Percentiles rank a stretch among this genome's conserved stretches.
Evolutionary conservation across 371 early-diverging fungal genomes (phyloP).

Genomic region (Apophysomyces variabilis): DNA sequence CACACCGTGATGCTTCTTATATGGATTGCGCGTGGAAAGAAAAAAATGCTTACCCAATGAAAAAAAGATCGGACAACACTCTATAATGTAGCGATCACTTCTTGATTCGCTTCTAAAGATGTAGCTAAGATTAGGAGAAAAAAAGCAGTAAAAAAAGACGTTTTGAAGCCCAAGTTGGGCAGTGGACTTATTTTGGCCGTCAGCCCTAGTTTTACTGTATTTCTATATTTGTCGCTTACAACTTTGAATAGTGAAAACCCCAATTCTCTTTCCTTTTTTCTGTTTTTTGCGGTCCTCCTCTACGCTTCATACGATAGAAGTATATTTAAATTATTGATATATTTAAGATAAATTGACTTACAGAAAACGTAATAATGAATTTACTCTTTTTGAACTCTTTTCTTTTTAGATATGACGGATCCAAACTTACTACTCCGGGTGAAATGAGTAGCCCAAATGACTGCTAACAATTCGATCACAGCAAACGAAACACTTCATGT

Average conservation of each 20-base stretch:
- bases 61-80: slow-evolving; percentile 3
- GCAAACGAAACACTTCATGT: no score
- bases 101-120: not conserved
- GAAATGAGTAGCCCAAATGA: no score
- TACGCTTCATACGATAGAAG: no score
- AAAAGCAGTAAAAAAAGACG: slow-evolving; percentile 11
- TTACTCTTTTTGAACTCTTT: no score
- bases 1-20: slow-evolving; percentile 5
- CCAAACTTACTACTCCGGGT: no score
- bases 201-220: not conserved
- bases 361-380: no score
- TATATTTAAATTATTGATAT: no score
- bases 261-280: not conserved
- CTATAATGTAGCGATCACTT: not conserved
- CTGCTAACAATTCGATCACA: no score
- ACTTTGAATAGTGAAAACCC: no score
- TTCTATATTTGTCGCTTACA: slow-evolving; percentile 2
- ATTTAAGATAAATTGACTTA: no score
- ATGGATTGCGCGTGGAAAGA: slow-evolving; percentile 3
- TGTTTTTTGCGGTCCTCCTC: no score
- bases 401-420: no score
- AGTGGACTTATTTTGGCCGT: not conserved
- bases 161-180: not conserved
- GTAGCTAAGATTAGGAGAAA: slow-evolving; percentile 4
- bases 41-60: slow-evolving; percentile 1